These are phyloP conservation scores for Backusella tarrabulga DNA, from an alignment of 192 early-diverging fungal species.

Conservation along the genomic window DNA sequence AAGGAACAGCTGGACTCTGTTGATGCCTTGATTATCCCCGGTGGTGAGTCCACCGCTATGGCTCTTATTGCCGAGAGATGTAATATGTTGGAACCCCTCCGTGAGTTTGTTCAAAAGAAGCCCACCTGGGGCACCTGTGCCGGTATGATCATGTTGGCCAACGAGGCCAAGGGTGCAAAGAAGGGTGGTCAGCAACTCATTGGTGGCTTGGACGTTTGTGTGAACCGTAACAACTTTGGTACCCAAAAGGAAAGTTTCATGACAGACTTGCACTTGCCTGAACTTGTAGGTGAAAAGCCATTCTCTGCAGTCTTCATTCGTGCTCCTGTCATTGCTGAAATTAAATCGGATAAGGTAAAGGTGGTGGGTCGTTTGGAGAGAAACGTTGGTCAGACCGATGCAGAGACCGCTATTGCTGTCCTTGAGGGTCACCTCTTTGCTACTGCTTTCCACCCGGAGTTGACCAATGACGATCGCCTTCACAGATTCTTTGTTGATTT, in stretches of 20 bases:
- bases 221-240: constrained; percentile 94
- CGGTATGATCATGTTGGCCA: constrained; percentile 90
- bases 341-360: constrained; percentile 67
- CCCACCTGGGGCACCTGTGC: constrained; percentile 96
- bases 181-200: constrained; percentile 85
- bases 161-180: constrained; percentile 71
- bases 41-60: constrained; percentile 95
- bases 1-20: constrained; percentile 65
- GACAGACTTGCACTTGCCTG: constrained; percentile 56
- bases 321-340: constrained; percentile 82
- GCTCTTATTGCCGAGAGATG: constrained; percentile 88
- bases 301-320: constrained; percentile 89
- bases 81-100: constrained; percentile 75
- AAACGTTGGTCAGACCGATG: constrained; percentile 51
- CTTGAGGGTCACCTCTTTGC: constrained; percentile 83
- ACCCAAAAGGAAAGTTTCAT: constrained; percentile 91
- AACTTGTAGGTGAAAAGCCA: constrained; percentile 40
- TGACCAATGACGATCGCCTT: constrained; percentile 86
- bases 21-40: constrained; percentile 92
- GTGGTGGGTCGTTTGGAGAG: constrained; percentile 67
- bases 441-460: constrained; percentile 95
- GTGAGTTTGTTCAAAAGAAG: constrained; percentile 71
- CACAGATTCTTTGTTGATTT: constrained; percentile 81
- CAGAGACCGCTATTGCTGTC: constrained; percentile 83
- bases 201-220: constrained; percentile 78